Base-by-base conservation (phyloP, 73 alveolate genomes). In the Symbiodinium natans region DNA sequence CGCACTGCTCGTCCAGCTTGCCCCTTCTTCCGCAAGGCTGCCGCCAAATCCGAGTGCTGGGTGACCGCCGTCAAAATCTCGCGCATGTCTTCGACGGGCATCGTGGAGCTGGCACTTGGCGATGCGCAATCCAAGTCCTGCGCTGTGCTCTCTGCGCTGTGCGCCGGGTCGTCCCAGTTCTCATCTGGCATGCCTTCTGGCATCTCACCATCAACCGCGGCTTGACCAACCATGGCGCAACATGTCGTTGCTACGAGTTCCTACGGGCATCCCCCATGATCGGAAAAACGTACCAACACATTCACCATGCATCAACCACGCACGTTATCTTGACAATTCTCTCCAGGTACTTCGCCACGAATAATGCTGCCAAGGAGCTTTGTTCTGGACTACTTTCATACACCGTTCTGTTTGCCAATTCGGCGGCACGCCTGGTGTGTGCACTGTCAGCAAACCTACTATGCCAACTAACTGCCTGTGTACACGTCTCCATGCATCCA, bases 361-460 rank as follows among this genome's bases (percentile, higher is more conserved):
- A 41, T 31, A 19, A 21, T 8, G 31, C 3, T 42, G 39, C n/a
- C 31, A 42, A n/a, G 42, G 23, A 23, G 71, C 94, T 87, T 34
- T 54, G 29, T 36, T 87, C 94, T n/a, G 94, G 94, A 21, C 41
- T 29, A 41, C 94, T 87, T 39, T 87, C 94, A 39, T n/a, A 87
- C 11, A 87, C 94, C 31, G 94, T 17, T 31, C 56, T 54, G 83
- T 41, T 80, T 52, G 94, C 94, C 39, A 73, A 41, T 39, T 87
- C 94, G 25, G 94, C 94, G 40, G 94, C 94, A 1, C 94, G 94
- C 94, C 94, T 86, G 86, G 23, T 17, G n/a, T n/a, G n/a, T n/a
- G n/a, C n/a, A n/a, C n/a, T 52, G 68, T 63, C 36, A 63, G 77
- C 77, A 46, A 6, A 13, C 59, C 6, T 46, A 13, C 59, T 13